Base-by-base conservation (phyloP, 768 basidiomycete genomes). In the Pholiota conissans region DNA sequence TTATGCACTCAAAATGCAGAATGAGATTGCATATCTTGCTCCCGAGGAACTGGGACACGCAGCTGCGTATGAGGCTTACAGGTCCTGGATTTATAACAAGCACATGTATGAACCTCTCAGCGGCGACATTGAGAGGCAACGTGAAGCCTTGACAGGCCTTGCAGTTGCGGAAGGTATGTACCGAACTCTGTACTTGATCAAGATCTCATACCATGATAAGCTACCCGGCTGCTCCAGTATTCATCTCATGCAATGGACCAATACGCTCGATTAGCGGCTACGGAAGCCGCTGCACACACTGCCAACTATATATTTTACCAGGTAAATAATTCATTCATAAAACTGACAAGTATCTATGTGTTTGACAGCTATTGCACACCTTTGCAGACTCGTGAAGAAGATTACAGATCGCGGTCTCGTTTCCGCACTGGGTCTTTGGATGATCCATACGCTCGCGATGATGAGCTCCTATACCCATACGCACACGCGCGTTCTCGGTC, bases 61-160 rank as follows among this genome's bases (percentile, higher is more conserved):
- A 3, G 89, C 89, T 9, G 89, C 87, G 2, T 91, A 89, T 66
- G 89, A 91, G 69, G 88, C 89, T 0, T 85, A 86, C 68, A 79
- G 88, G 14, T 79, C 80, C 26, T 87, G 86, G 84, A 82, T 83
- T 50, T 78, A 84, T 62, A 82, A 85, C 61, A 79, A 69, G 37
- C 74, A 71, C 5, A 75, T 86, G 42, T 83, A 85, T 56, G 80
- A 83, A 49, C 82, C 84, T 14, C 63, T 88, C 4, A 78, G 78
- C 52, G 81, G 77, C 8, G 84, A 88, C 62, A 68, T 73, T 46
- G 87, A 85, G 60, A 73, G 84, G 40, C 85, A 89, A 66, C 72
- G 85, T 52, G 89, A 91, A 69, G 85, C 78, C 13, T 72, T 91
- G 13, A 80, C 84, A 26, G 89, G 84, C 1, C 74, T 90, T 26